These are phyloP conservation scores for Metarhizium robertsii DNA, from an alignment of 2,329 filamentous ascomycete genomes.

Conservation along the genomic window DNA sequence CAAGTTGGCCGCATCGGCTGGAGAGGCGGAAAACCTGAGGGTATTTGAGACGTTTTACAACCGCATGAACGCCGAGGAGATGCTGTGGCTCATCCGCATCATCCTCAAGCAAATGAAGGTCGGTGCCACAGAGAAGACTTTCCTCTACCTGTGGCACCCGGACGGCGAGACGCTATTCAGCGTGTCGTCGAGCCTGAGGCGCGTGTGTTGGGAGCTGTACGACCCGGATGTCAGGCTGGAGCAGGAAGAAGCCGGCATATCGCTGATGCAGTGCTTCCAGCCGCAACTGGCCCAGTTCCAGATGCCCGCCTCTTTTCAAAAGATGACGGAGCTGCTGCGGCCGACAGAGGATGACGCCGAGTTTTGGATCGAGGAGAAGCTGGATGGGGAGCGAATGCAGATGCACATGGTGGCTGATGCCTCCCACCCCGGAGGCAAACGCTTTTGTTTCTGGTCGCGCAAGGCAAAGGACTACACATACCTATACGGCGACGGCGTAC, in stretches of 20 bases:
- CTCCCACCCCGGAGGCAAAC: conserved; percentile 54
- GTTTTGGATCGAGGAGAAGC: conserved; percentile 97
- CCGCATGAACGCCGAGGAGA: conserved; percentile 84
- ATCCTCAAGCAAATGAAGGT: conserved; percentile 70
- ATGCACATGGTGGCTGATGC: conserved; percentile 78
- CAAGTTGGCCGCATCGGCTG: conserved; percentile 60
- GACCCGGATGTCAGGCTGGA: conserved; percentile 65
- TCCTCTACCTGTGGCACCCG: conserved; percentile 75
- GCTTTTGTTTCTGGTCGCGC: conserved; percentile 85
- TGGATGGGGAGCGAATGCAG: conserved; percentile 96
- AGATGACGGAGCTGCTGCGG: conserved; percentile 62
- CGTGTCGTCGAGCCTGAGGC: conserved; percentile 78
- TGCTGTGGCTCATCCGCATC: conserved; percentile 92
- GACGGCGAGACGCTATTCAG: conserved; percentile 74
- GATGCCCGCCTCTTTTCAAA: conserved; percentile 65
- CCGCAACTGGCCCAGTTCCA: conserved; percentile 92
- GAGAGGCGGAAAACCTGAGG: conserved; percentile 74
- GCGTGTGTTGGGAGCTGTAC: conserved; percentile 90
- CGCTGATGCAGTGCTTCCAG: conserved; percentile 91
- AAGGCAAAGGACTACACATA: conserved; percentile 97
- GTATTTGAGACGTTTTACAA: conserved; percentile 80
- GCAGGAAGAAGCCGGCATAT: conserved; percentile 63
- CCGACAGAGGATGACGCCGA: conserved; percentile 60
- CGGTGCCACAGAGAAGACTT: conserved; percentile 76
- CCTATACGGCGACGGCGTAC: conserved; percentile 71